A percentile compares a stretch with the other conserved stretches of the same genome.
Conservation (phyloP, 495 filamentous ascomycete species). For the Achaetomiella virescens region DNA sequence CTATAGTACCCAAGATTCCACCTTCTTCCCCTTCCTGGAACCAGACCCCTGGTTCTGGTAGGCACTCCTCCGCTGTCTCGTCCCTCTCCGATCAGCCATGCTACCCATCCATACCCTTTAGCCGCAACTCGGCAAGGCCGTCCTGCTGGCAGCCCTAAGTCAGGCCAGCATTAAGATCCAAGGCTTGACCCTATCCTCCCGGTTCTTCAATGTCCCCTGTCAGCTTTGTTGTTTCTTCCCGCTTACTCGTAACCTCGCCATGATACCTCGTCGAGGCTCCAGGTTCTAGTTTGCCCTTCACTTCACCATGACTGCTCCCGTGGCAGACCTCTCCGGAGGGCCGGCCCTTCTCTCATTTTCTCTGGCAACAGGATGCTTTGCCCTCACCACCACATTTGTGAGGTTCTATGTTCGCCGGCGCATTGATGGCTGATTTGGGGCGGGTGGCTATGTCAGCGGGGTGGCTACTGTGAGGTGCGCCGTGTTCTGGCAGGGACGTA, state of each 20-base stretch:
- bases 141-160: slow-evolving; percentile 5
- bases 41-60: slow-evolving; percentile 22
- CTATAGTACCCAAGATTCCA: not conserved
- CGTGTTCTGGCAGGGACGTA: not conserved
- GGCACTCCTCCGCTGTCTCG: slow-evolving; percentile 27
- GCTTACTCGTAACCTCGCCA: slow-evolving; percentile 3
- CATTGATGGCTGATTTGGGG: slow-evolving; percentile 21
- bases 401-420: slow-evolving; percentile 28
- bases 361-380: slow-evolving; percentile 27
- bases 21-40: slow-evolving; percentile 13
- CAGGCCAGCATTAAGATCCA: slow-evolving; percentile 7
- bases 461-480: slow-evolving; percentile 26
- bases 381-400: slow-evolving; percentile 30
- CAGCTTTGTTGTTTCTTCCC: slow-evolving; percentile 7
- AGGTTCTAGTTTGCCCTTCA: slow-evolving; percentile 6
- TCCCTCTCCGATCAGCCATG: slow-evolving; percentile 18
- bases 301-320: slow-evolving; percentile 22
- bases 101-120: slow-evolving; percentile 8
- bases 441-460: slow-evolving; percentile 29
- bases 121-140: slow-evolving; percentile 13
- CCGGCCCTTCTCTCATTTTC: slow-evolving; percentile 37
- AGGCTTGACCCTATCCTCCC: not conserved
- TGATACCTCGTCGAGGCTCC: slow-evolving; percentile 8
- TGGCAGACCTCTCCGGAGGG: slow-evolving; percentile 27
- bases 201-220: slow-evolving; percentile 4